Base-by-base conservation (phyloP, 176 grass and related monocot species). In the Cymbopogon citratus region DNA sequence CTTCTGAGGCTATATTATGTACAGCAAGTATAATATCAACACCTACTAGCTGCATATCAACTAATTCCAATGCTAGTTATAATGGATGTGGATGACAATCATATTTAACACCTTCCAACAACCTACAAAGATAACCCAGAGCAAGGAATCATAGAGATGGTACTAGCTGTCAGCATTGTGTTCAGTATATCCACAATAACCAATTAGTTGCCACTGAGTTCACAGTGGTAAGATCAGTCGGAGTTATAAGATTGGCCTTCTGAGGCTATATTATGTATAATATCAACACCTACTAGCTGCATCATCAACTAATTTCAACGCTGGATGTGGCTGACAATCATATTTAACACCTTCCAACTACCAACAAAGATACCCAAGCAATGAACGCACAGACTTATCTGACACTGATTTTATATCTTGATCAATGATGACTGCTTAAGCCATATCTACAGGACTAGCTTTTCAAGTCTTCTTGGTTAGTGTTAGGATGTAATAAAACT, bases 71-170 rank as follows among this genome's bases (percentile, higher is more conserved):
- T 24, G 9, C 21, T 25, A 21, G 21, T 15, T 75, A 65, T 56
- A 48, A 45, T 76, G 31, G 31, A 33, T 33, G 31, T 33, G 31
- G 31, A 31, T 76, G 73, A 43, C 16, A 43, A 84, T 41, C 34
- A 79, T 51, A 24, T 75, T 75, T 56, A 34, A 36, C 5, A 4
- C 33, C 31, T 66, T 44, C 9, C 18, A 78, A 78, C 39, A n/a
- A 63, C 18, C 41, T 64, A 84, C 25, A 51, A 67, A 63, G 61
- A 75, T n/a, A n/a, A 84, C 2, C n/a, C 31, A 82, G n/a, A 63
- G 36, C 6, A 73, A 51, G 8, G 0, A 16, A 66, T n/a, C 29
- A 48, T 48, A 14, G 40, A 63, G 0, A 49, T 21, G 56, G 59
- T 36, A n/a, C 63, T 54, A 69, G 49, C 70, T 59, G 27, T 60